A percentile compares a stretch with the other conserved stretches of the same genome.
These are phyloP conservation scores for Colletotrichum chlorophyti DNA, from an alignment of 2,329 filamentous ascomycete genomes.

Conservation along the genomic window DNA sequence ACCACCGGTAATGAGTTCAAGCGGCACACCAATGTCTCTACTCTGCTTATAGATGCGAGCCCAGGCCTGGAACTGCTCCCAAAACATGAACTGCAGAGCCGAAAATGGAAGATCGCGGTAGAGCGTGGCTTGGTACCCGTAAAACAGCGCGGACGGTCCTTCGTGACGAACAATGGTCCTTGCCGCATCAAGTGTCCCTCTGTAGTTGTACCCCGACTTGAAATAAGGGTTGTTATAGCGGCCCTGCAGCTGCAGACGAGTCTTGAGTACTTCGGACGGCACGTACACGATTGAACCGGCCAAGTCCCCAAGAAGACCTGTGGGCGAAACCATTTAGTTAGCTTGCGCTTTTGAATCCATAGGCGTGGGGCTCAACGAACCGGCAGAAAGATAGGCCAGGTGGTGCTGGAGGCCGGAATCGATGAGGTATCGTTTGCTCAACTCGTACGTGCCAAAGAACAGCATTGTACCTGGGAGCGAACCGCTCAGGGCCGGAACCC, in stretches of 20 bases:
- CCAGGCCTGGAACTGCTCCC: conserved; percentile 88
- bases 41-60: conserved; percentile 81
- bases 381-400: conserved; percentile 84
- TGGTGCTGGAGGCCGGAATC: conserved; percentile 84
- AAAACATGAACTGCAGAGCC: conserved; percentile 96
- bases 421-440: conserved; percentile 87
- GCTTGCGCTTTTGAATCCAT: background rate
- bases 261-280: conserved; percentile 96
- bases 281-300: conserved; percentile 94
- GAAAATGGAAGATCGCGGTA: conserved; percentile 96
- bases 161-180: conserved; percentile 85
- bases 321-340: background rate
- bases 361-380: conserved; percentile 50
- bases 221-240: conserved; percentile 96
- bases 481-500: conserved; percentile 86
- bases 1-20: conserved; percentile 90
- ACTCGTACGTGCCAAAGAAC: conserved; percentile 97
- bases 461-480: conserved; percentile 93
- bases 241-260: conserved; percentile 93
- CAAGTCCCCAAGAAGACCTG: conserved; percentile 91
- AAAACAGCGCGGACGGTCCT: conserved; percentile 85
- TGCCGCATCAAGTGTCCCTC: conserved; percentile 81
- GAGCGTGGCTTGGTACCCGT: conserved; percentile 96
- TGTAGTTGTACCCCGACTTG: conserved; percentile 94
- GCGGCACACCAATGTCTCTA: conserved; percentile 80